A percentile compares a stretch with the other conserved stretches of the same genome.
Evolutionary conservation across 345 rosid genomes (phyloP).

Genomic region (Syzygium grande): DNA sequence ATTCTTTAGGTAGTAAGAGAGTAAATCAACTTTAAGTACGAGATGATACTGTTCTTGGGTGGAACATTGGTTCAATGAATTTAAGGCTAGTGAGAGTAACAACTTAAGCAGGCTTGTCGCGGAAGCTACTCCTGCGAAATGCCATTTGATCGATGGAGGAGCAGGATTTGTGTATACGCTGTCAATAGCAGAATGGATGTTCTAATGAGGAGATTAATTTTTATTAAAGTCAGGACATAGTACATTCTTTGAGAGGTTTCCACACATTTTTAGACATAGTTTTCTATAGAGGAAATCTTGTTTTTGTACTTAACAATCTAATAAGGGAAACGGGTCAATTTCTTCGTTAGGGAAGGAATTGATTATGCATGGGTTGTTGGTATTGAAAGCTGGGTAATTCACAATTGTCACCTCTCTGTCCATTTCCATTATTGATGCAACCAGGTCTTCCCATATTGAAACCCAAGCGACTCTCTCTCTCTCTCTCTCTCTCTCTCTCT

Average conservation of each 20-base stretch:
- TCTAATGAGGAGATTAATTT: not conserved
- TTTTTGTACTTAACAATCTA: not conserved
- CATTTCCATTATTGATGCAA: not conserved
- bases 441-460: not conserved
- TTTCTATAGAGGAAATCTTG: not conserved
- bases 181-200: not conserved
- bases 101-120: not conserved
- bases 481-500: not conserved
- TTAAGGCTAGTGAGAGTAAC: not conserved
- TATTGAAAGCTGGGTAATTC: not conserved
- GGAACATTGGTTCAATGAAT: not conserved
- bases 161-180: not conserved
- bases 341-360: not conserved
- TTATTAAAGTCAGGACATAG: not conserved
- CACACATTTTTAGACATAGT: not conserved
- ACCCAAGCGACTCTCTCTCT: not conserved
- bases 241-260: not conserved
- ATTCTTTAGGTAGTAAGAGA: not conserved
- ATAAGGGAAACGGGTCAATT: not conserved
- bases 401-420: not conserved
- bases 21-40: not conserved
- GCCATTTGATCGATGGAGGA: not conserved
- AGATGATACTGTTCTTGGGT: not conserved
- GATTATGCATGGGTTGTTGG: not conserved
- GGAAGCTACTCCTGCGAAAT: not conserved